Evolutionary conservation across 2,329 filamentous ascomycete species (phyloP), one percentile per base, ranked within the genome.

Genomic region (Claviceps cyperi): DNA sequence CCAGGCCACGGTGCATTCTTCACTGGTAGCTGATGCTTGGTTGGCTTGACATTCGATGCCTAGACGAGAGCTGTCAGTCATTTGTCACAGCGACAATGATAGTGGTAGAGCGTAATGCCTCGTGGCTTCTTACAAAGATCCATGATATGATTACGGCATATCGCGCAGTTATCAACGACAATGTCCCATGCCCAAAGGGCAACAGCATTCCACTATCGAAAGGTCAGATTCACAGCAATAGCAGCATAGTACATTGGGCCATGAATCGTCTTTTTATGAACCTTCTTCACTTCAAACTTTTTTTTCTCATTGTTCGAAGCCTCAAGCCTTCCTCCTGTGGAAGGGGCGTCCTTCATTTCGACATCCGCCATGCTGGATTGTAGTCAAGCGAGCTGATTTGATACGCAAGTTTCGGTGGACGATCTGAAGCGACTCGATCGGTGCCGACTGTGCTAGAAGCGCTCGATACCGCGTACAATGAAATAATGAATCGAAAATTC

Each of bases 61-160:
- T 91, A 52, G 89, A 53, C 37, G 15, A 6, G 41, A 44, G n/a
- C 43, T 17, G 50, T 54, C 46, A 61, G 58, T 36, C 44, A 28
- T 28, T 48, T 47, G 48, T 22, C 37, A 5, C 15, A 38, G n/a
- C 6, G 5, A 38, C 19, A 21, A 49, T 2, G 11, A 17, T 8
- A 11, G 8, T 9, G 9, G 15, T 38, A 13, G 50, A 17, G 40
- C 9, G 15, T 17, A 5, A 15, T 17, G 13, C 5, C 28, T 47
- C 22, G 43, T 35, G 9, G 19, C 39, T n/a, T 67, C 81, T 59
- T 73, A 89, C 92, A 98, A 28, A 98, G 76, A 68, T 98, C 92
- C 92, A 98, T 98, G 69, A 98, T 98, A 68, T 98, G 92, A 67
- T 98, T 98, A 65, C 92, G 80, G 75, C 92, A 98, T 65, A 98